These are phyloP conservation scores for Sphaerulina musiva DNA, from an alignment of 2,329 filamentous ascomycete genomes.

Conservation along the genomic window DNA sequence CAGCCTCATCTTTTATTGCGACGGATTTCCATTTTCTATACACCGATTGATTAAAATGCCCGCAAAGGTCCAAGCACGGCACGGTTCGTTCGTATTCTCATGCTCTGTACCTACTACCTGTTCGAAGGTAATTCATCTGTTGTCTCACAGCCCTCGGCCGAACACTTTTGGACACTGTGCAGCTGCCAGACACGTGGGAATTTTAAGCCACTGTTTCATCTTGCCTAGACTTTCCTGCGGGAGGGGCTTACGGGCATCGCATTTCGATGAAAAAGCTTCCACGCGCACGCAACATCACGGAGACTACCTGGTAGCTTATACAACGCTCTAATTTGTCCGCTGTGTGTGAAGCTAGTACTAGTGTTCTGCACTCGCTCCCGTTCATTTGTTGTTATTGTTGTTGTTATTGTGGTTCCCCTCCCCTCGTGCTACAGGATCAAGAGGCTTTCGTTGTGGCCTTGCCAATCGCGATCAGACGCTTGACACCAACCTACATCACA, in stretches of 20 bases:
- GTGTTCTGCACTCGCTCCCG: neutral
- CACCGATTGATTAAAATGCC: too few relatives aligned
- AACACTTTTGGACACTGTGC: neutral
- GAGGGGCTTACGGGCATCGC: neutral
- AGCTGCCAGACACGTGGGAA: neutral
- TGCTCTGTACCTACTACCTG: too few relatives aligned
- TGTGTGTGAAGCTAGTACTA: neutral
- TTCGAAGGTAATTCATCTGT: too few relatives aligned
- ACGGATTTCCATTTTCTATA: too few relatives aligned
- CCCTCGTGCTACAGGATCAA: neutral
- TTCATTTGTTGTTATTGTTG: neutral
- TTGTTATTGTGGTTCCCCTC: neutral
- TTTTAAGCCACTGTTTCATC: neutral
- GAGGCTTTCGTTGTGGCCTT: constrained; percentile 26
- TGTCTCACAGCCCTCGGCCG: neutral
- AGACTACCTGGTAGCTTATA: neutral
- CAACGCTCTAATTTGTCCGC: neutral
- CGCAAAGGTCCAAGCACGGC: too few relatives aligned
- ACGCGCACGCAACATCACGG: neutral
- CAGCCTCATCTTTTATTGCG: too few relatives aligned
- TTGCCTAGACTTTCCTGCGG: neutral
- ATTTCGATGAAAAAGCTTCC: neutral
- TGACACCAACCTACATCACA: constrained; percentile 32
- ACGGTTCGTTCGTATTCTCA: too few relatives aligned
- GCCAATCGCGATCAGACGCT: constrained; percentile 37